Evolutionary conservation across 2,329 filamentous ascomycete species (phyloP), one percentile per base, ranked within the genome.

Genomic region (Aschersonia sp.): DNA sequence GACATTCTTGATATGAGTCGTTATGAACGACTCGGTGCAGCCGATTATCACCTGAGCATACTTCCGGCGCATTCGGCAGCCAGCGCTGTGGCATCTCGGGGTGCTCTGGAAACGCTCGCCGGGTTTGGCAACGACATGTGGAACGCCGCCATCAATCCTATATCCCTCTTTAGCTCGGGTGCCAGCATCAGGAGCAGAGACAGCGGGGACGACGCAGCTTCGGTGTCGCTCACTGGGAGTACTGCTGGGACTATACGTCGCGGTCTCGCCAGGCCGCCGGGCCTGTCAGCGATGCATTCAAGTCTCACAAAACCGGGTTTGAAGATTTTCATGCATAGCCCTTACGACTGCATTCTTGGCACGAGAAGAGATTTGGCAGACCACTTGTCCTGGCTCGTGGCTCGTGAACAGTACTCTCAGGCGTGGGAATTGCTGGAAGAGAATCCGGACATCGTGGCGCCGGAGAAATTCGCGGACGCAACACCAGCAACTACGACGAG

Each of bases 301-400:
- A 71, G 70, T 55, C 62, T 84, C 53, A 57, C 72, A 54, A 73
- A 79, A 57, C 70, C 69, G 46, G 73, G 76, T 2, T 63, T 73
- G 56, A 74, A 97, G 58, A 85, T 98, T 12, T 96, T 96, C 60
- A 87, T 98, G 41, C 88, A 95, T 58, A 96, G 88, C 56, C 92
- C 92, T 0, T 98, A 94, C 59, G 92, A 98, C 64, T 97, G 89
- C 57, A 83, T 97, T n/a, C 69, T 96, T 47, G 87, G 87, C 1
- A 87, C 92, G 2, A 89, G 89, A 60, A 76, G 92, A 55, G 89
- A 95, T 58, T 71, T 94, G 12, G 71, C 79, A 4, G 92, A 98
- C 63, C 88, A 94, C 58, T 69, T 97, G 29, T 70, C 74, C 6
- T 98, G 90, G 90, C 71, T 97, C 11, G 62, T 94, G 31, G 85